These are phyloP conservation scores for Fistulifera solaris DNA, from an alignment of 108 stramenopile species.

Conservation along the genomic window DNA sequence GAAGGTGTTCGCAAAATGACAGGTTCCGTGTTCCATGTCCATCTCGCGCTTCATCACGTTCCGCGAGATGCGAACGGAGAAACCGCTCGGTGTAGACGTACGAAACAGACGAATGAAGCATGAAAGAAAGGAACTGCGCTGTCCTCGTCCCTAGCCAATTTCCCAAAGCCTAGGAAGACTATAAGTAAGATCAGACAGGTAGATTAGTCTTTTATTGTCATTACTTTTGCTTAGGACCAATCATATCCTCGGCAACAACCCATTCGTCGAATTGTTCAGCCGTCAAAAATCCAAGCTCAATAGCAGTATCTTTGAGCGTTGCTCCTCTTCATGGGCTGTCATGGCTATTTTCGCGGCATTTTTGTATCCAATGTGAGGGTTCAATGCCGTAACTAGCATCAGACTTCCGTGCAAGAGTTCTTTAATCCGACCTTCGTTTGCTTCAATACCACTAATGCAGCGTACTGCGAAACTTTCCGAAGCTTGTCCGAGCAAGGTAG, in stretches of 20 bases:
- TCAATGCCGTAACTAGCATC: conserved; percentile 98
- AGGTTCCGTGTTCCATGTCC: too few species aligned
- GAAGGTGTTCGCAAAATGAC: too few species aligned
- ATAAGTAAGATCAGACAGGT: too few species aligned
- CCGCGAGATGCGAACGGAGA: too few species aligned
- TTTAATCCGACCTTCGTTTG: conserved; percentile 78
- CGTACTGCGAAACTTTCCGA: conserved; percentile 68
- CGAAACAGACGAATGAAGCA: too few species aligned
- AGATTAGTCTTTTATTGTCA: not conserved
- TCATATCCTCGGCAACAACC: conserved; percentile 94
- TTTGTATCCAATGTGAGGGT: conserved; percentile 98
- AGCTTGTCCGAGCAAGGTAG: conserved; percentile 90
- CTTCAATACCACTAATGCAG: conserved; percentile 85
- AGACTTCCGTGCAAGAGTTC: conserved; percentile 81
- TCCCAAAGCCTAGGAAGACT: too few species aligned
- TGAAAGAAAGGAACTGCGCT: too few species aligned
- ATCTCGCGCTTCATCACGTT: too few species aligned
- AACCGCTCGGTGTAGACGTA: too few species aligned
- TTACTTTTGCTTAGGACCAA: conserved; percentile 55
- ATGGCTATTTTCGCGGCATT: conserved; percentile 96
- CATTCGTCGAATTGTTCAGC: conserved; percentile 93
- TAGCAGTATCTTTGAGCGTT: conserved; percentile 87
- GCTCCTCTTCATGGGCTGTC: conserved; percentile 90
- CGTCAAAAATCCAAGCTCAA: conserved; percentile 83
- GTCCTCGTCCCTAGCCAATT: too few species aligned